phyloP scores from a whole-genome alignment of 75 land plant genomes.

The Gnetum montanum region DNA sequence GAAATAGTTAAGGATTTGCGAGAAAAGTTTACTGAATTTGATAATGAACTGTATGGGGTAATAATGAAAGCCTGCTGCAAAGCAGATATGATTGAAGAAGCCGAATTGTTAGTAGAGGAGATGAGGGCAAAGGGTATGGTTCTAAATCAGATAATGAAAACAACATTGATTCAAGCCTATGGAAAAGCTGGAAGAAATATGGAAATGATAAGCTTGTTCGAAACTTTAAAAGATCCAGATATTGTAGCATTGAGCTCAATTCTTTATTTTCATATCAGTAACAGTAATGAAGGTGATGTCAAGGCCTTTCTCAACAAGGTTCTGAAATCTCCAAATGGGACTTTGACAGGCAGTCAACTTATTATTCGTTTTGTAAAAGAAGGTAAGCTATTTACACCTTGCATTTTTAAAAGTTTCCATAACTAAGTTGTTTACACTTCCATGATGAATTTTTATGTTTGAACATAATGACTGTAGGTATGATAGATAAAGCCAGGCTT shows the following conservation, averaged over 20 bases:
- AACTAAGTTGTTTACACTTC: no score
- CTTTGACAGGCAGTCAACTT: slow-evolving; percentile 31
- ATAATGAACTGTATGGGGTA: slow-evolving; percentile 53
- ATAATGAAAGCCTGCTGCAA: slow-evolving; percentile 55
- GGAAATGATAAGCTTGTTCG: slow-evolving; percentile 22
- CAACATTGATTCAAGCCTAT: slow-evolving; percentile 35
- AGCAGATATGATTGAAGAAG: slow-evolving; percentile 40
- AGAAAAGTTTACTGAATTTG: slow-evolving; percentile 38
- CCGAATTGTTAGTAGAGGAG: slow-evolving; percentile 40
- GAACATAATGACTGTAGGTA: no score
- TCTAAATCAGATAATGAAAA: slow-evolving; percentile 31
- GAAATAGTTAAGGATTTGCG: slow-evolving; percentile 37
- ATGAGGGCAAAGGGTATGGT: slow-evolving; percentile 32
- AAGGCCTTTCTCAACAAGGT: slow-evolving; percentile 20
- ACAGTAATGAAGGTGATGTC: slow-evolving; percentile 18
- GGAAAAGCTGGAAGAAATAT: slow-evolving; percentile 22
- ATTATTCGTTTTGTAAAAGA: slow-evolving; percentile 40
- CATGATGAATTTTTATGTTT: not conserved
- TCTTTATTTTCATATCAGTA: slow-evolving; percentile 31
- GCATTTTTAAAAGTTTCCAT: no score
- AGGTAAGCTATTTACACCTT: slow-evolving; percentile 32
- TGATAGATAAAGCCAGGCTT: slow-evolving; percentile 33
- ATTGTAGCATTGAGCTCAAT: slow-evolving; percentile 27
- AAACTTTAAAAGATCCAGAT: slow-evolving; percentile 33
- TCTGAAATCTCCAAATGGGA: slow-evolving; percentile 24